phyloP scores from a whole-genome alignment of 768 basidiomycete species.

The Scleroderma citrinum region DNA sequence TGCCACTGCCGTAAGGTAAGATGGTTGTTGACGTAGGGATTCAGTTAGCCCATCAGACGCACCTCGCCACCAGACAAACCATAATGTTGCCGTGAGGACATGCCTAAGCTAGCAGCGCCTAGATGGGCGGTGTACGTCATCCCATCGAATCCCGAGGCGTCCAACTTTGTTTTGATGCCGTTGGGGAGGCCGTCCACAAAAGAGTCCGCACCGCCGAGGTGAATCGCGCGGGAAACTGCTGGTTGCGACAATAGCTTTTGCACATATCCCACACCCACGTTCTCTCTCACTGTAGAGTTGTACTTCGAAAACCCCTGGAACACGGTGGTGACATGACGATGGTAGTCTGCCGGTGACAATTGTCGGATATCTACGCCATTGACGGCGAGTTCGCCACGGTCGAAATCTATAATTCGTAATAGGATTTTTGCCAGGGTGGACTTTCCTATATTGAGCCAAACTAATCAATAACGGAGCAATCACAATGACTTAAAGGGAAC shows the following conservation, averaged over 20 bases:
- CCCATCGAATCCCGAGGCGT: slow-evolving; percentile 53
- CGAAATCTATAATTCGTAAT: slow-evolving; percentile 72
- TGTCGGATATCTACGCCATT: slow-evolving; percentile 66
- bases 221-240: slow-evolving; percentile 60
- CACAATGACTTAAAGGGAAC: slow-evolving; percentile 17
- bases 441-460: slow-evolving; percentile 51
- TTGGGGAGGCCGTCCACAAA: slow-evolving; percentile 62
- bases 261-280: slow-evolving; percentile 80
- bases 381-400: slow-evolving; percentile 59
- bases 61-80: slow-evolving; percentile 85
- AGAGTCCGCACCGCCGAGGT: slow-evolving; percentile 62
- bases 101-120: slow-evolving; percentile 26
- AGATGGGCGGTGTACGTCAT: slow-evolving; percentile 29
- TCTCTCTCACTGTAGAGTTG: slow-evolving; percentile 70
- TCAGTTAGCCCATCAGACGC: slow-evolving; percentile 19
- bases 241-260: slow-evolving; percentile 50
- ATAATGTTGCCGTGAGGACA: slow-evolving; percentile 40
- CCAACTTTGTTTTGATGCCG: slow-evolving; percentile 70
- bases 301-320: slow-evolving; percentile 86
- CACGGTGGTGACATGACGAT: slow-evolving; percentile 69
- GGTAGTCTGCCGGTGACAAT: slow-evolving; percentile 64
- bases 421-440: slow-evolving; percentile 82
- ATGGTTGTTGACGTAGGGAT: slow-evolving; percentile 9
- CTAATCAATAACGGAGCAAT: slow-evolving; percentile 7
- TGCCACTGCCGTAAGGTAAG: slow-evolving; percentile 58